Evolutionary conservation across 495 filamentous ascomycete species (phyloP).

Genomic region (Monascus purpureus): DNA sequence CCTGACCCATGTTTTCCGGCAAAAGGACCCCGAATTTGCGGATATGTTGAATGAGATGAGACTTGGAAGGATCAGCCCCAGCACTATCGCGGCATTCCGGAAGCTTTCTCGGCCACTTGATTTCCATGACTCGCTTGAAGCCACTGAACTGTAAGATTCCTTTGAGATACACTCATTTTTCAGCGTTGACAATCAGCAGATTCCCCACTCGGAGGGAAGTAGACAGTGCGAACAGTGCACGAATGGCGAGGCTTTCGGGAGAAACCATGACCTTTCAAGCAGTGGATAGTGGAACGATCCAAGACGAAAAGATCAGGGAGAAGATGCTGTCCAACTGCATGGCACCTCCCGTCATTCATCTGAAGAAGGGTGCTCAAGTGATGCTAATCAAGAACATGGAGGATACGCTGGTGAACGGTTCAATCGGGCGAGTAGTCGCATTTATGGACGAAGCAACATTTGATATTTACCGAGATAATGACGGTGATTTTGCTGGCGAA

Average conservation of each 20-base stretch:
- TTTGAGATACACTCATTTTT: conserved; percentile 5
- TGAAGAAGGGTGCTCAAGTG: conserved; percentile 90
- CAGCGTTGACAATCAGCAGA: conserved; percentile 31
- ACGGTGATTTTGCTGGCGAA: conserved; percentile 35
- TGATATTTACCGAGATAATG: conserved; percentile 44
- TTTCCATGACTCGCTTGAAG: conserved; percentile 65
- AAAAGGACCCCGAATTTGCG: conserved; percentile 85
- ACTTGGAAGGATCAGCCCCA: conserved; percentile 57
- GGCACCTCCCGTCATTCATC: conserved; percentile 59
- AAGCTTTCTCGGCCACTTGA: conserved; percentile 52
- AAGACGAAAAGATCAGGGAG: conserved; percentile 52
- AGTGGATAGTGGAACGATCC: conserved; percentile 58
- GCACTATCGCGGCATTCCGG: conserved; percentile 59
- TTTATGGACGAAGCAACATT: conserved; percentile 82
- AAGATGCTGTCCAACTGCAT: conserved; percentile 82
- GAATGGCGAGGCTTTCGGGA: conserved; percentile 61
- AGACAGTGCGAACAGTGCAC: conserved; percentile 64
- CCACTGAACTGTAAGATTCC: conserved; percentile 65
- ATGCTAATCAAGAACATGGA: conserved; percentile 99
- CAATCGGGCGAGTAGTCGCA: conserved; percentile 66
- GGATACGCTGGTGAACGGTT: conserved; percentile 84
- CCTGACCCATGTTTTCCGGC: conserved; percentile 89
- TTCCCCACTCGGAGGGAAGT: conserved; percentile 89
- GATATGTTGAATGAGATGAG: conserved; percentile 96
- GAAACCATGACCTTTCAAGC: conserved; percentile 52